These are phyloP conservation scores for Diplosphaera chodatii DNA, from an alignment of 139 green algal species.

Conservation along the genomic window DNA sequence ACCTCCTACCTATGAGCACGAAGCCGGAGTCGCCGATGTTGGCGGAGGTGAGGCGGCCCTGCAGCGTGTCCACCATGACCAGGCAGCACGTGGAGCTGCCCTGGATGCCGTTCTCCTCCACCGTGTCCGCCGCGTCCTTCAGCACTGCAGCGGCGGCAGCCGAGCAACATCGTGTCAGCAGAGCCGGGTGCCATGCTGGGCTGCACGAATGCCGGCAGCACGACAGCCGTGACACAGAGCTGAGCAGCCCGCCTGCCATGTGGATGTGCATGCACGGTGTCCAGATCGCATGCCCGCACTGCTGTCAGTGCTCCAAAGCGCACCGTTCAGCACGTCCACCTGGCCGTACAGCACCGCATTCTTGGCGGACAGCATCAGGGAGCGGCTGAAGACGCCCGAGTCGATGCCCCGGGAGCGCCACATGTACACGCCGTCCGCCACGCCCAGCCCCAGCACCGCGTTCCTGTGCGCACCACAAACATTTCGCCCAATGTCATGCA, in stretches of 20 bases:
- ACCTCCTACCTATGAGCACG: slow-evolving; percentile 47
- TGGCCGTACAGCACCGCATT: slow-evolving; percentile 44
- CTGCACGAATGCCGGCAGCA: background rate
- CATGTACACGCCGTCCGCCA: slow-evolving; percentile 90
- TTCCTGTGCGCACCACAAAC: slow-evolving; percentile 46
- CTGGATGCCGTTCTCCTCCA: slow-evolving; percentile 46
- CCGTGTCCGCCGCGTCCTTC: slow-evolving; percentile 30
- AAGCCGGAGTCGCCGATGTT: slow-evolving; percentile 87
- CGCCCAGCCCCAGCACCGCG: slow-evolving; percentile 70
- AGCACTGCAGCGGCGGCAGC: slow-evolving; percentile 40
- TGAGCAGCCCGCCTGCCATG: too few relatives aligned
- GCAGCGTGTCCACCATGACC: slow-evolving; percentile 62
- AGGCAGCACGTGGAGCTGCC: slow-evolving; percentile 77
- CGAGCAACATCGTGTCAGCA: too few relatives aligned
- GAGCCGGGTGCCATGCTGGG: too few relatives aligned
- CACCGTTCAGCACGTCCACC: slow-evolving; percentile 47
- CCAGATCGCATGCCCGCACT: too few relatives aligned
- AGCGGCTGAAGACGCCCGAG: slow-evolving; percentile 59
- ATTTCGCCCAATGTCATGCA: background rate
- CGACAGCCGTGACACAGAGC: background rate
- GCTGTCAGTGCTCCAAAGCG: too few relatives aligned
- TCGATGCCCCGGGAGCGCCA: slow-evolving; percentile 87
- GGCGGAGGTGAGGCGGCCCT: slow-evolving; percentile 60
- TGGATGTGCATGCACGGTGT: too few relatives aligned
- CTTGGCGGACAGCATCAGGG: slow-evolving; percentile 57